A percentile compares a stretch with the other conserved stretches of the same genome.
These are phyloP conservation scores for Fusarium nanum DNA, from an alignment of 2,329 filamentous ascomycete species.

Conservation along the genomic window DNA sequence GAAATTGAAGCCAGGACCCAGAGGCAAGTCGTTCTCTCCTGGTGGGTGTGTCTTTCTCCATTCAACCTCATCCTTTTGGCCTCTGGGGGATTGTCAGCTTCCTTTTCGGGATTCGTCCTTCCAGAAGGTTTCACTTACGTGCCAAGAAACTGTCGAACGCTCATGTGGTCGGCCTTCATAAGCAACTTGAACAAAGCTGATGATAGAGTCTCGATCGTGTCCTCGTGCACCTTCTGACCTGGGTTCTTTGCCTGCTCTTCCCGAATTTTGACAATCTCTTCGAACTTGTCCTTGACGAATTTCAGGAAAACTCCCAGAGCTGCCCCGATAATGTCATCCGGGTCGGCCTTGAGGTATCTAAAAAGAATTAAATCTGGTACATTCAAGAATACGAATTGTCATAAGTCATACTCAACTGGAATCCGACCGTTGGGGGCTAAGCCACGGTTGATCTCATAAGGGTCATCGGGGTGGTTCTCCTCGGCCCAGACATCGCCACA, in stretches of 20 bases:
- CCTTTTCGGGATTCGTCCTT: no score
- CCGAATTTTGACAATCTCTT: no score
- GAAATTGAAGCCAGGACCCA: conserved; percentile 1
- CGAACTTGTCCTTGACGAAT: no score
- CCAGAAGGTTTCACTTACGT: conserved; percentile 11
- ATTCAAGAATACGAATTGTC: no score
- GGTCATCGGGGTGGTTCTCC: neutral
- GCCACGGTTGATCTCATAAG: conserved; percentile 11
- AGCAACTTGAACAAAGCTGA: conserved; percentile 8
- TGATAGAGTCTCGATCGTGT: no score
- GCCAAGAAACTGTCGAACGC: conserved; percentile 31
- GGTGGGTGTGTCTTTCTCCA: no score
- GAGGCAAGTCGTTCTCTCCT: neutral
- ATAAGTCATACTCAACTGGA: neutral
- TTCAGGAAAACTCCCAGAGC: no score
- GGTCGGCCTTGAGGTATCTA: no score
- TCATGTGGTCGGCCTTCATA: conserved; percentile 29
- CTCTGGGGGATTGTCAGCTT: neutral
- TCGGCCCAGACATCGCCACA: conserved; percentile 6
- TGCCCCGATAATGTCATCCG: no score
- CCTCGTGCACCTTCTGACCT: no score
- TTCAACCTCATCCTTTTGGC: neutral
- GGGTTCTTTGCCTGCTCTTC: no score
- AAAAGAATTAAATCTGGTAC: no score
- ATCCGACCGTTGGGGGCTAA: conserved; percentile 2